Evolutionary conservation across 2,329 filamentous ascomycete species (phyloP), one percentile per base, ranked within the genome.

Genomic region (Claviceps sp.): DNA sequence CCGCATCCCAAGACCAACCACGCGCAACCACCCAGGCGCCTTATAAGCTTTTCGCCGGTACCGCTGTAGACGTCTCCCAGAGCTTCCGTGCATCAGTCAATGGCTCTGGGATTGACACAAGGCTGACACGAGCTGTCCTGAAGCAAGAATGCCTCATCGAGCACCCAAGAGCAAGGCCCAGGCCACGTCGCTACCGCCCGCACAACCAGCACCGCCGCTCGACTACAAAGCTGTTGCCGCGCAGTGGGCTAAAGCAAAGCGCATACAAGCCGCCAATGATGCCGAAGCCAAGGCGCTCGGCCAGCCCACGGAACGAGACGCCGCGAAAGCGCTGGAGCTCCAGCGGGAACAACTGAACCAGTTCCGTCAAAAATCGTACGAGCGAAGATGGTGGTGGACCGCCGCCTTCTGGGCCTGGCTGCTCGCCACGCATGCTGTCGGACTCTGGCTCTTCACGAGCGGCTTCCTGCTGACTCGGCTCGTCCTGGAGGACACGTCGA

Each of bases 401-500:
- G 70, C 82, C 38, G 78, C 73, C 40, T 87, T 90, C 65, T 87
- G 88, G 73, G 64, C 74, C 41, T 82, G 83, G 73, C 70, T 90
- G 64, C 69, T 87, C 65, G 80, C 70, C 57, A 77, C 96, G 42
- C 93, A 98, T 65, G 74, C 79, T 46, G 73, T 85, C 39, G 91
- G 89, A 54, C 84, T 97, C 61, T 87, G 86, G 64, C 85, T 96
- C 64, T 98, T 98, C 70, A 95, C 89, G 26, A 89, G 85, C 65
- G 93, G 93, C 40, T 98, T 98, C 68, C 80, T 98, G 56, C 79
- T 98, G 57, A 95, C 91, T 52, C 81, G 93, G 54, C 72, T 89
- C 56, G 84, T 91, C 50, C 75, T 93, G 53, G 83, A 89, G 56
- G 80, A 89, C 61, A 85, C 84, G 64, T 89, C 87, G 13, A 74